Evolutionary conservation across 1,284 basidiomycete genomes (phyloP).

Genomic region (Sanghuangporus weigelae): DNA sequence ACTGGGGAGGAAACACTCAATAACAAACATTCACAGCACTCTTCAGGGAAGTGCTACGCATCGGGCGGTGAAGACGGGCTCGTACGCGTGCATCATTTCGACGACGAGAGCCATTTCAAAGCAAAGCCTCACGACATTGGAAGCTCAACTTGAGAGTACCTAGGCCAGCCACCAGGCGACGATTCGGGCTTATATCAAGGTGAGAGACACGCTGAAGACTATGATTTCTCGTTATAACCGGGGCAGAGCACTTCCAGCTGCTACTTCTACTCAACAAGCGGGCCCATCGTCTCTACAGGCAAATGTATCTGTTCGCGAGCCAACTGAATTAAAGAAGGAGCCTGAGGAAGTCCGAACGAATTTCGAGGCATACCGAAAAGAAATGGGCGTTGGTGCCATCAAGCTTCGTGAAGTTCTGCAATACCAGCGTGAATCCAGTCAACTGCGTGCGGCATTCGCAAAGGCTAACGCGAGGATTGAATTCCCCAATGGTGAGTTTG

Average conservation of each 20-base stretch:
- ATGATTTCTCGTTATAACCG: too few species aligned
- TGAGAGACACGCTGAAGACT: too few species aligned
- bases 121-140: slow-evolving; percentile 80
- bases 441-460: slow-evolving; percentile 63
- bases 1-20: slow-evolving; percentile 79
- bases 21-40: slow-evolving; percentile 89
- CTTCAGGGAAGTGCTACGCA: slow-evolving; percentile 84
- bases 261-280: too few species aligned
- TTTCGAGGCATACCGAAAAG: too few species aligned
- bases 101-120: slow-evolving; percentile 81
- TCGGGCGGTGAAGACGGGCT: slow-evolving; percentile 98
- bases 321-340: too few species aligned
- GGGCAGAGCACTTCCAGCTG: too few species aligned
- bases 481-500: slow-evolving; percentile 57
- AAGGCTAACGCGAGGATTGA: slow-evolving; percentile 79
- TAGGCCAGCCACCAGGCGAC: slow-evolving; percentile 61
- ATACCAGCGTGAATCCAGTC: slow-evolving; percentile 64
- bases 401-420: slow-evolving; percentile 61
- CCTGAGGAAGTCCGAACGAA: too few species aligned
- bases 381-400: too few species aligned
- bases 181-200: too few species aligned
- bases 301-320: too few species aligned
- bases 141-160: slow-evolving; percentile 67
- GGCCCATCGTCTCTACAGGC: too few species aligned
- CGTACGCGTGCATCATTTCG: slow-evolving; percentile 88